Evolutionary conservation across 331 rosid species (phyloP).

Genomic region (Erythrophleum ivorense): DNA sequence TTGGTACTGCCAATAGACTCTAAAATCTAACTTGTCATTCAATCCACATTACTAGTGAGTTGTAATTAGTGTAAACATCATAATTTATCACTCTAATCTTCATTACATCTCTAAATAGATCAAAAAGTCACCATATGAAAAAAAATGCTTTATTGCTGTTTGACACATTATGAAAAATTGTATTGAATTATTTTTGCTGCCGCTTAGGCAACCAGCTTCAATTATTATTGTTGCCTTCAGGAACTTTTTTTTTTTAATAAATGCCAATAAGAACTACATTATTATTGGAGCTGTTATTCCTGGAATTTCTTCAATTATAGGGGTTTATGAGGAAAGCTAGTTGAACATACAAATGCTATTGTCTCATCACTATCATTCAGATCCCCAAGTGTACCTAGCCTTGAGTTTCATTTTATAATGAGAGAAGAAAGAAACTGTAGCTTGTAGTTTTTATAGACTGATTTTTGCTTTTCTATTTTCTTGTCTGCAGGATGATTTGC

Average conservation of each 20-base stretch:
- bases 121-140: neutral
- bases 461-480: conserved; percentile 14
- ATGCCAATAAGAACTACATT: conserved; percentile 22
- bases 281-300: conserved; percentile 22
- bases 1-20: neutral
- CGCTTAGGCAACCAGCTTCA: conserved; percentile 3
- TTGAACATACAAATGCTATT: neutral
- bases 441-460: conserved; percentile 33
- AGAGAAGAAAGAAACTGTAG: conserved; percentile 32
- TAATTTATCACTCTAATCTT: neutral
- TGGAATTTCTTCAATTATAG: conserved; percentile 20
- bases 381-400: neutral
- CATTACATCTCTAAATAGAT: neutral
- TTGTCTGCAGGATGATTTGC: conserved; percentile 79
- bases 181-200: neutral
- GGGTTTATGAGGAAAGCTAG: conserved; percentile 17
- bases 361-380: conserved; percentile 4
- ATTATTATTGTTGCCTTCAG: conserved; percentile 14
- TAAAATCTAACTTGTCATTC: conserved; percentile 5
- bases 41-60: conserved; percentile 15
- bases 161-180: neutral
- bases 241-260: neutral
- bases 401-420: neutral
- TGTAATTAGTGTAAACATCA: conserved; percentile 27
- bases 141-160: neutral